These are phyloP conservation scores for Tylopilus sp. DNA, from an alignment of 768 basidiomycete species.

Conservation along the genomic window DNA sequence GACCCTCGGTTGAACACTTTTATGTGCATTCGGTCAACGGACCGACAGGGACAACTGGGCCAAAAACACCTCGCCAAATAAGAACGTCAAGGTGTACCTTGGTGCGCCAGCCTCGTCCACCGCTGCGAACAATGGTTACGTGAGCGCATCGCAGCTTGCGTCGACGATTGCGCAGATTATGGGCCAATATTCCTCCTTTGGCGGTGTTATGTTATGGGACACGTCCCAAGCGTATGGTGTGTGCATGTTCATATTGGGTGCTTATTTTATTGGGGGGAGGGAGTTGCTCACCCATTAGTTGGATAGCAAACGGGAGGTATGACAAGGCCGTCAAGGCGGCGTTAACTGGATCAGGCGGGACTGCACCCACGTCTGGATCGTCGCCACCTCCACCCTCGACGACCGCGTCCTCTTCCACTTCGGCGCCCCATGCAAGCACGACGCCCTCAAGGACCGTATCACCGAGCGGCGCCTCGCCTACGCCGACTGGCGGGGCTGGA, in stretches of 20 bases:
- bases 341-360: slow-evolving; percentile 22
- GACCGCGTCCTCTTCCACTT: neutral
- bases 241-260: neutral
- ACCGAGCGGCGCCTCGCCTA: neutral
- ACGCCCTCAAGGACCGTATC: neutral
- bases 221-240: slow-evolving; percentile 45
- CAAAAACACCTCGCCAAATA: slow-evolving; percentile 38
- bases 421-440: slow-evolving; percentile 7
- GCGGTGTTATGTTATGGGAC: slow-evolving; percentile 44
- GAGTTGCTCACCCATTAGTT: neutral
- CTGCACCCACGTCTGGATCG: slow-evolving; percentile 1
- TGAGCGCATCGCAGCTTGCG: slow-evolving; percentile 31
- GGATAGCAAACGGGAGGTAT: slow-evolving; percentile 40
- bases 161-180: slow-evolving; percentile 32
- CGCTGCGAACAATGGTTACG: slow-evolving; percentile 43
- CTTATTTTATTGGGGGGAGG: neutral
- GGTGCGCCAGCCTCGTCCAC: slow-evolving; percentile 41
- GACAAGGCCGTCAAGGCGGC: slow-evolving; percentile 42
- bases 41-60: slow-evolving; percentile 45
- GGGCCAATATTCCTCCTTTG: slow-evolving; percentile 41
- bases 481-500: slow-evolving; percentile 21
- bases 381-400: neutral
- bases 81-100: slow-evolving; percentile 46
- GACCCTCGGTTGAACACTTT: neutral
- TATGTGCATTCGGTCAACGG: neutral